Conservation (phyloP, 1,284 basidiomycete genomes). For the Mycena citricolor region DNA sequence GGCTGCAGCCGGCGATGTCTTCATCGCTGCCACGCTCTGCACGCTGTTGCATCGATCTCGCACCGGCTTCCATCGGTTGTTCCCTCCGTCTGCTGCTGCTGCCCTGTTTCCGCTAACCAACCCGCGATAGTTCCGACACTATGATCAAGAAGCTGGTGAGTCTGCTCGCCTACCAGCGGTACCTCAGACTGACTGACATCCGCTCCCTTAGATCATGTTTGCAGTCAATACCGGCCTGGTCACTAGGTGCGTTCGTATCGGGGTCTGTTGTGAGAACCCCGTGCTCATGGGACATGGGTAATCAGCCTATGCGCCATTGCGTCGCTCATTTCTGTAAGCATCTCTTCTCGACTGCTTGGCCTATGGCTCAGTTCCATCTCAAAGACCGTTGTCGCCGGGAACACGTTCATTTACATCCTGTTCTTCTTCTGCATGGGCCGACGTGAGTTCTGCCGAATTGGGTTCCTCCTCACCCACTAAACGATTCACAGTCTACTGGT, state of each 20-base stretch:
- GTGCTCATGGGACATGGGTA: neutral
- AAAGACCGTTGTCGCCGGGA: constrained; percentile 42
- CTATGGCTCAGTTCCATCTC: neutral
- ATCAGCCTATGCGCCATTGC: constrained; percentile 48
- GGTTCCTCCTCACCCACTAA: neutral
- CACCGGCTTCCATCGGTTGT: constrained; percentile 52
- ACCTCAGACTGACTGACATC: neutral
- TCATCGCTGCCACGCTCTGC: constrained; percentile 54
- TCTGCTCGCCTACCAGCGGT: constrained; percentile 10
- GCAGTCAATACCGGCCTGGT: constrained; percentile 54
- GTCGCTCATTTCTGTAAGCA: constrained; percentile 48
- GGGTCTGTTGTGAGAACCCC: neutral
- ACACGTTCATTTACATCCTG: constrained; percentile 52
- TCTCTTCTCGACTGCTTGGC: neutral
- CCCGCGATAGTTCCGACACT: constrained; percentile 41
- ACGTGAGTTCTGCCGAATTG: constrained; percentile 33
- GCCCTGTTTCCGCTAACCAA: neutral
- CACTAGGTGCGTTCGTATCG: constrained; percentile 38
- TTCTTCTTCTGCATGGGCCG: constrained; percentile 59
- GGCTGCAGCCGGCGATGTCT: constrained; percentile 53
- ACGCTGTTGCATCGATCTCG: constrained; percentile 50
- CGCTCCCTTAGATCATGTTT: constrained; percentile 43
- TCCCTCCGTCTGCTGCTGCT: constrained; percentile 1
- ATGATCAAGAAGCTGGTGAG: constrained; percentile 48
- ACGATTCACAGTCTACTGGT: constrained; percentile 16